Conservation (phyloP, 352 stramenopile species). For the Globisporangium abappressorium region DNA sequence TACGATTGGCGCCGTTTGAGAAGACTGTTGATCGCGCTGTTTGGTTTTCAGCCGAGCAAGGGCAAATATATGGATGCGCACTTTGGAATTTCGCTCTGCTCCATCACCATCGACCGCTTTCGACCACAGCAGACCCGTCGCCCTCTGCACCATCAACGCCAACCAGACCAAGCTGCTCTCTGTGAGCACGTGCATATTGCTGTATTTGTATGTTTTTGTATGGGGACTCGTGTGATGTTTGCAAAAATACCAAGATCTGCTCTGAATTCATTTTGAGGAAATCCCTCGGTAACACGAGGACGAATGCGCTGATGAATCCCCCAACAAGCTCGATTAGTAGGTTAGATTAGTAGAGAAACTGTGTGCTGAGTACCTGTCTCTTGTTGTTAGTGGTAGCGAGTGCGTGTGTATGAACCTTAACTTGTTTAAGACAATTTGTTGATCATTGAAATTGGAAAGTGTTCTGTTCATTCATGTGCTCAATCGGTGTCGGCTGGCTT, state of each 20-base stretch:
- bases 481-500: background rate
- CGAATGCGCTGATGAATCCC: conserved; percentile 63
- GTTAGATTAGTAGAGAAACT: background rate
- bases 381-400: background rate
- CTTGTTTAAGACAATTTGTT: background rate
- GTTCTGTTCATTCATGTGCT: background rate
- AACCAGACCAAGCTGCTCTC: background rate
- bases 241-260: conserved; percentile 83
- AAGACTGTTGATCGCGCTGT: background rate
- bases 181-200: background rate
- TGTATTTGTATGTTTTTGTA: background rate
- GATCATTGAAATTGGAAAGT: background rate
- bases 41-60: background rate
- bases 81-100: background rate
- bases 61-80: background rate
- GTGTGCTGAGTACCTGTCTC: background rate
- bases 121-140: background rate
- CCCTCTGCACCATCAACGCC: background rate
- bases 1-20: background rate
- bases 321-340: background rate
- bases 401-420: background rate
- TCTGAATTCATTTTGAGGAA: conserved; percentile 77
- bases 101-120: background rate
- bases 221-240: conserved; percentile 58
- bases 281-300: conserved; percentile 81